A percentile compares a stretch with the other conserved stretches of the same genome.
These are phyloP conservation scores for Graphium sp. DNA, from an alignment of 2,329 filamentous ascomycete genomes.

Conservation along the genomic window DNA sequence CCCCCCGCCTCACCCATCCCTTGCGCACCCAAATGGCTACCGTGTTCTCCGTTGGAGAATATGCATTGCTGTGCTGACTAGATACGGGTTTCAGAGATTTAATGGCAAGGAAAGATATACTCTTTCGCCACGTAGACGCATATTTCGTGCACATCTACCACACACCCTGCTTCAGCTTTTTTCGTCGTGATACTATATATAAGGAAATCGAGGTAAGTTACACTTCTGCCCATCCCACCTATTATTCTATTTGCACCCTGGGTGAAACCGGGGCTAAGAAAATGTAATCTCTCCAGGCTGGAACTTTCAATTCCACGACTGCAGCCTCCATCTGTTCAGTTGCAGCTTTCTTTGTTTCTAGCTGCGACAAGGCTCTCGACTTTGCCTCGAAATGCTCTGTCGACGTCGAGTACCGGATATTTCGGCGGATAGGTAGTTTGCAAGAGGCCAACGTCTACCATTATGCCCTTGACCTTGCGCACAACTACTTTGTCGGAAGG, in stretches of 20 bases:
- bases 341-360: constrained; percentile 17
- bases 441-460: constrained; percentile 16
- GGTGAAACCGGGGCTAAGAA: background rate
- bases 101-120: constrained; percentile 15
- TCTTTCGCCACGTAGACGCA: constrained; percentile 18
- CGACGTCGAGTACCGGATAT: constrained; percentile 19
- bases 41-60: background rate
- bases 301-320: constrained; percentile 15
- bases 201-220: constrained; percentile 15
- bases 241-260: background rate
- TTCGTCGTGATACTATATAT: constrained; percentile 17
- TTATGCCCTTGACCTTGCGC: constrained; percentile 16
- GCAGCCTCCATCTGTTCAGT: constrained; percentile 21
- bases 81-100: constrained; percentile 11
- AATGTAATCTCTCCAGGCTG: constrained; percentile 11
- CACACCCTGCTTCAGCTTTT: constrained; percentile 20
- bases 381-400: constrained; percentile 20
- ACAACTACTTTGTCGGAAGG: constrained; percentile 17
- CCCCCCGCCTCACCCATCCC: background rate
- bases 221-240: background rate
- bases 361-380: constrained; percentile 13
- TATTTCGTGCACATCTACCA: constrained; percentile 20
- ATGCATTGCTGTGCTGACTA: background rate
- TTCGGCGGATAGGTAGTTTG: constrained; percentile 20
- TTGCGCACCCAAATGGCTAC: background rate